Evolutionary conservation across 2,329 filamentous ascomycete species (phyloP).

Genomic region (Fusarium sp.): DNA sequence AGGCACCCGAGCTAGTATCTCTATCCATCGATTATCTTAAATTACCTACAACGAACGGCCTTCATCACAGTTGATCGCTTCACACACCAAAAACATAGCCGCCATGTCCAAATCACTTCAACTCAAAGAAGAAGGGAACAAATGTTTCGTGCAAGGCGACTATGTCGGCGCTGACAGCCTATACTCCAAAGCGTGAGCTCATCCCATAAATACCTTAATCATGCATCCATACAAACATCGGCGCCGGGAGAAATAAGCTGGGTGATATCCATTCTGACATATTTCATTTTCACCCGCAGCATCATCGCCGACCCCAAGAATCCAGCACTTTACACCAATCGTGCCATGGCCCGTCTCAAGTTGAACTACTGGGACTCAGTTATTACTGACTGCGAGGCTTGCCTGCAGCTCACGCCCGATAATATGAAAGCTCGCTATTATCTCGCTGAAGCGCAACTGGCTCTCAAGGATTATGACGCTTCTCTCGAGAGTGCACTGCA

Average conservation of each 20-base stretch:
- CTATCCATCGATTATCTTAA: background rate
- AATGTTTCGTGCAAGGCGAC: constrained; percentile 72
- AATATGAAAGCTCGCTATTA: constrained; percentile 88
- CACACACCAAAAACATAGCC: background rate
- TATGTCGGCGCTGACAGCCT: constrained; percentile 72
- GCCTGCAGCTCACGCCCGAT: constrained; percentile 71
- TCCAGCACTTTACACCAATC: constrained; percentile 86
- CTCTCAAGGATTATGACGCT: constrained; percentile 71
- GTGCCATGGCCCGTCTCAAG: constrained; percentile 83
- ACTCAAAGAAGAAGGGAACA: constrained; percentile 71
- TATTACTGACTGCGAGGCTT: constrained; percentile 80
- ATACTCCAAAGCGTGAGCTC: constrained; percentile 76
- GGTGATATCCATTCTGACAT: constrained; percentile 16
- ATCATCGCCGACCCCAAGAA: constrained; percentile 84
- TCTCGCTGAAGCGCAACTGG: constrained; percentile 84
- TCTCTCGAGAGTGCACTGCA: constrained; percentile 75
- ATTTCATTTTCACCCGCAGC: constrained; percentile 53
- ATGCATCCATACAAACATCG: background rate
- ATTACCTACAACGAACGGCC: background rate
- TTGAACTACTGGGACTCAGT: constrained; percentile 78
- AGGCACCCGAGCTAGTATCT: background rate
- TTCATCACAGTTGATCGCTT: background rate
- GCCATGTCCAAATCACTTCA: constrained; percentile 52
- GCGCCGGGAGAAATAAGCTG: background rate
- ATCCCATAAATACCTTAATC: background rate